Percentiles rank a stretch among this genome's conserved stretches.
phyloP scores from a whole-genome alignment of 2,329 filamentous ascomycete species.

The Chalara sp. region DNA sequence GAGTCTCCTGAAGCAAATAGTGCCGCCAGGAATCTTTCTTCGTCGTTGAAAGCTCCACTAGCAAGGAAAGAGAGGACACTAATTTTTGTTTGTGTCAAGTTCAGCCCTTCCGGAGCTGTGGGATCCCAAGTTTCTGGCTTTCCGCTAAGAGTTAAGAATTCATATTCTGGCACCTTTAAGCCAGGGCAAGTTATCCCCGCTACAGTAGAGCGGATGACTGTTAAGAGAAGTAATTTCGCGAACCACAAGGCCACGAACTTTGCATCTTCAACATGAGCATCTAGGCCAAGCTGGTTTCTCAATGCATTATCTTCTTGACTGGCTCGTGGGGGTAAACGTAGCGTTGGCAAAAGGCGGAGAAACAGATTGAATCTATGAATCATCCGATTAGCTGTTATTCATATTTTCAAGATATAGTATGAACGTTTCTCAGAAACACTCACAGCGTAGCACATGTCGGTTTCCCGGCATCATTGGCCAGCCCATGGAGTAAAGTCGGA shows the following conservation, averaged over 20 bases:
- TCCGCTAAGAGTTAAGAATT: slow-evolving; percentile 59
- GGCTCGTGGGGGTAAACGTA: slow-evolving; percentile 67
- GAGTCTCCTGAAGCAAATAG: slow-evolving; percentile 77
- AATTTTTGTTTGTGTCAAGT: slow-evolving; percentile 63
- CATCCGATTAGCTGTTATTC: not conserved
- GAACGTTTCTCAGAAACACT: not conserved
- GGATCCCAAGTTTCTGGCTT: slow-evolving; percentile 66
- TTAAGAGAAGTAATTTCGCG: slow-evolving; percentile 67
- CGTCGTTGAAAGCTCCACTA: slow-evolving; percentile 78
- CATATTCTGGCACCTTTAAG: slow-evolving; percentile 57
- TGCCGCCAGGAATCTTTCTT: slow-evolving; percentile 77
- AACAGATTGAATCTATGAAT: slow-evolving; percentile 70
- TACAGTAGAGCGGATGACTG: slow-evolving; percentile 33
- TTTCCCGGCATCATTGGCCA: slow-evolving; percentile 51
- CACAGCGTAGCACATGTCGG: slow-evolving; percentile 51
- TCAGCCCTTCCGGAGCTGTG: slow-evolving; percentile 51
- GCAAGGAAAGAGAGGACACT: slow-evolving; percentile 66
- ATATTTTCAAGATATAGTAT: too few relatives aligned
- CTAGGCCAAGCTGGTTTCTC: slow-evolving; percentile 58
- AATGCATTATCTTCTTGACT: slow-evolving; percentile 71
- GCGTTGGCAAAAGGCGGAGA: slow-evolving; percentile 65
- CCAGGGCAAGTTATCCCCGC: slow-evolving; percentile 40
- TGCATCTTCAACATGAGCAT: slow-evolving; percentile 57
- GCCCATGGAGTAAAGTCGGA: slow-evolving; percentile 61
- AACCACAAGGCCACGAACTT: slow-evolving; percentile 69